Conservation (phyloP, 2,329 filamentous ascomycete species). For the Fusarium keratoplasticum region DNA sequence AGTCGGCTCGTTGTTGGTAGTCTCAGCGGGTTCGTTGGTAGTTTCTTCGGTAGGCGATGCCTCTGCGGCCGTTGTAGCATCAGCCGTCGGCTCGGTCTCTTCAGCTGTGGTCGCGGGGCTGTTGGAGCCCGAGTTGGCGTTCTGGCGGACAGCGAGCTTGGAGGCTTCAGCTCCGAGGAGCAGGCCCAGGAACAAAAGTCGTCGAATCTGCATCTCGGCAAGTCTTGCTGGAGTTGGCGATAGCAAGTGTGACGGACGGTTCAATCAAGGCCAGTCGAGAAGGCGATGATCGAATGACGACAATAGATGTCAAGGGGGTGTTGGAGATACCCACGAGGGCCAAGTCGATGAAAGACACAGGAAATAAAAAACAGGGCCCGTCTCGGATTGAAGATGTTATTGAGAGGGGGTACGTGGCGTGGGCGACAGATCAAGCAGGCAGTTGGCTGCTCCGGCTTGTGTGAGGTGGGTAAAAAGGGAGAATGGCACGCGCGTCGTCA, state of each 20-base stretch:
- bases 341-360: conserved; percentile 23
- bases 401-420: conserved; percentile 16
- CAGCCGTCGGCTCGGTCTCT: conserved; percentile 14
- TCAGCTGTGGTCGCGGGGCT: background rate
- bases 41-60: conserved; percentile 9
- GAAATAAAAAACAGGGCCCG: conserved; percentile 29
- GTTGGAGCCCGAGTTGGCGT: conserved; percentile 3
- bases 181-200: conserved; percentile 40
- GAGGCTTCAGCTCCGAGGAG: conserved; percentile 41
- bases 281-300: conserved; percentile 12
- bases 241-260: conserved; percentile 13
- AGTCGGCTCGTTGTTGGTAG: background rate
- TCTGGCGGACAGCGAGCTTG: conserved; percentile 30
- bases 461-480: conserved; percentile 26
- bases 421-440: conserved; percentile 15
- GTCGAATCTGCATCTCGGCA: conserved; percentile 41
- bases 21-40: background rate
- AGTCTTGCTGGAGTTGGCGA: conserved; percentile 9
- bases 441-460: conserved; percentile 32
- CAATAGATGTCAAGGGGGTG: conserved; percentile 7
- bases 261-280: conserved; percentile 24
- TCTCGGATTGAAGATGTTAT: conserved; percentile 27
- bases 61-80: conserved; percentile 18
- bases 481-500: conserved; percentile 26
- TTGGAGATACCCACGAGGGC: conserved; percentile 29